Evolutionary conservation across 2,329 filamentous ascomycete genomes (phyloP), one percentile per base, ranked within the genome.

Genomic region (Capronia coronata): DNA sequence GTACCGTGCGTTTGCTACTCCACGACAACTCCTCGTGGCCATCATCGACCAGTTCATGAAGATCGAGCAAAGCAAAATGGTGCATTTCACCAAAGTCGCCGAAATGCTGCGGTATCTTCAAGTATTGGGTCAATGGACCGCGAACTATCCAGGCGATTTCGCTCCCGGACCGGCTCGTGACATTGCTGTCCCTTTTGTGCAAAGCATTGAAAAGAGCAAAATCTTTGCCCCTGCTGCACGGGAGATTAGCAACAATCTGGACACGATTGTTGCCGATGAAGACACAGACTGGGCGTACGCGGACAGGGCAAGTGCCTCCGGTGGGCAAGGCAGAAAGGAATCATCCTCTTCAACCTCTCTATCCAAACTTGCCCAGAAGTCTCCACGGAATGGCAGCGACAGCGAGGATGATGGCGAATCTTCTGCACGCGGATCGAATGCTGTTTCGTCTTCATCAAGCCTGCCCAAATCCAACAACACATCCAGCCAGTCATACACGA

Each of bases 1-100:
- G 11, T 97, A 97, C 68, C 84, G 93, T 55, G 94, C 93, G 66
- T 97, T 98, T 64, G 86, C 88, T 2, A 80, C 90, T 1, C 93
- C 93, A 0, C 77, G 79, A 8, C 78, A 84, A 57, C 75, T 98
- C 3, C 80, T 97, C 45, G 78, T 82, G 34, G 82, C 87, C 6
- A 85, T 97, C 38, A 67, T 74, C 25, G 58, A 59, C 46, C 68
- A 69, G 6, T 74, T 94, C 34, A 76, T 83, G 50, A 82, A 86
- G 32, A 80, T 95, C 52, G 85, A 94, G 57, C 75, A 86, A 19
- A 80, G 82, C 61, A 79, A 82, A 37, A 82, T 86, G 52, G 76
- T 82, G 56, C 83, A 86, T 55, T 77, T 96, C 37, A 83, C 83
- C 46, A 87, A 84, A 60, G 90, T 86, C 34, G 82, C 85, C 6